These are phyloP conservation scores for Ogataea glucozyma DNA, from an alignment of 805 yeast genomes.

Conservation along the genomic window DNA sequence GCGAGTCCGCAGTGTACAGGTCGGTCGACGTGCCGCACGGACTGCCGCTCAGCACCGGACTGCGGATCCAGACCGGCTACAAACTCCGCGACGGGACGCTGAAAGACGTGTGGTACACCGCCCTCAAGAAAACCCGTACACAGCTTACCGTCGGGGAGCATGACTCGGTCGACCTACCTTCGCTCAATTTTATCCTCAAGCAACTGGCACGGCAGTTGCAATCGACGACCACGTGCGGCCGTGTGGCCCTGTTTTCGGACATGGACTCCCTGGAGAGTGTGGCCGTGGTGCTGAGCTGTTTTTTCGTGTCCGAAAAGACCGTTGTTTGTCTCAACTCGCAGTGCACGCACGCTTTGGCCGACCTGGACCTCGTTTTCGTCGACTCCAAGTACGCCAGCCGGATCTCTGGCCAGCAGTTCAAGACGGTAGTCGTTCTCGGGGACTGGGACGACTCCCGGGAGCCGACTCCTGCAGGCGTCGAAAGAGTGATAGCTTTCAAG, in stretches of 20 bases:
- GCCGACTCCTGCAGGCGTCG: constrained; percentile 24
- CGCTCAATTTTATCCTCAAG: constrained; percentile 24
- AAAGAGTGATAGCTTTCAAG: constrained; percentile 34
- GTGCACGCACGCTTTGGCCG: constrained; percentile 33
- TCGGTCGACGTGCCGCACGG: constrained; percentile 76
- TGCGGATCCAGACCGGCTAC: constrained; percentile 64
- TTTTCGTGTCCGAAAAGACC: constrained; percentile 40
- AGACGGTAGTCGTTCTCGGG: constrained; percentile 34
- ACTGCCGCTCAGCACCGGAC: constrained; percentile 64
- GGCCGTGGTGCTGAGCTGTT: constrained; percentile 28
- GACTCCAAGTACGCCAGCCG: constrained; percentile 13
- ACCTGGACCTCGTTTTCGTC: constrained; percentile 37
- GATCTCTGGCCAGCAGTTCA: constrained; percentile 15
- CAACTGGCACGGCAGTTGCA: constrained; percentile 25
- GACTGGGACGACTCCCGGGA: constrained; percentile 13
- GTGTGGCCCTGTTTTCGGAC: constrained; percentile 28
- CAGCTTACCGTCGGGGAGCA: background rate
- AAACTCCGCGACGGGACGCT: constrained; percentile 73
- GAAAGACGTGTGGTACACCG: constrained; percentile 70
- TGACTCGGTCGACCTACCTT: background rate
- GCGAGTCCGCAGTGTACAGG: constrained; percentile 76
- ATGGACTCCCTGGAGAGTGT: constrained; percentile 23
- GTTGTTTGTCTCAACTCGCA: constrained; percentile 47
- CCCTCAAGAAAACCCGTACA: constrained; percentile 24
- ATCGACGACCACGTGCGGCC: constrained; percentile 28